phyloP scores from a whole-genome alignment of 2,329 filamentous ascomycete genomes.

The Amauroascus niger region DNA sequence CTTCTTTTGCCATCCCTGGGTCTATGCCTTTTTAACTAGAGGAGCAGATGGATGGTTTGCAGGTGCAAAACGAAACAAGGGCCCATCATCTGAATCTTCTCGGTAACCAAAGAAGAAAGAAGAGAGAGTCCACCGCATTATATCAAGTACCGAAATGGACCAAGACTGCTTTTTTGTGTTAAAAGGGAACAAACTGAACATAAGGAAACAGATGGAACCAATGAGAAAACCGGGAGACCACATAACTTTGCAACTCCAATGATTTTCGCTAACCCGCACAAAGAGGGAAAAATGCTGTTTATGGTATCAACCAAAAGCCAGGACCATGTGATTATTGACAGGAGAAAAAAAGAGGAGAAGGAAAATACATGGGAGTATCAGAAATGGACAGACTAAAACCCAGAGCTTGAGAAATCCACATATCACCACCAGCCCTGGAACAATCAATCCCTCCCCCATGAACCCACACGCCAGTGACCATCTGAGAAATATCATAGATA shows the following conservation, averaged over 20 bases:
- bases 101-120: neutral
- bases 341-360: neutral
- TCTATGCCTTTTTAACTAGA: too few species aligned
- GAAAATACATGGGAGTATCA: neutral
- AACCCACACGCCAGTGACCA: neutral
- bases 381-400: neutral
- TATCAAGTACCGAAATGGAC: neutral
- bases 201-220: neutral
- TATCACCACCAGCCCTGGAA: neutral
- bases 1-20: too few species aligned
- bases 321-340: neutral
- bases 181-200: neutral
- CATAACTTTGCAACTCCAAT: neutral
- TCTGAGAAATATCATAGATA: neutral
- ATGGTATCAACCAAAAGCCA: conserved; percentile 3
- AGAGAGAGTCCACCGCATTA: neutral
- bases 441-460: neutral
- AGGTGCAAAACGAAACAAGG: too few species aligned
- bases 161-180: neutral
- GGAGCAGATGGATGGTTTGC: too few species aligned
- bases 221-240: neutral
- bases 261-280: neutral
- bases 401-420: neutral
- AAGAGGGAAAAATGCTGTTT: neutral
- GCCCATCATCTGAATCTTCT: neutral